These are phyloP conservation scores for Phaseolus lunatus DNA, from an alignment of 306 rosid species.

Conservation along the genomic window DNA sequence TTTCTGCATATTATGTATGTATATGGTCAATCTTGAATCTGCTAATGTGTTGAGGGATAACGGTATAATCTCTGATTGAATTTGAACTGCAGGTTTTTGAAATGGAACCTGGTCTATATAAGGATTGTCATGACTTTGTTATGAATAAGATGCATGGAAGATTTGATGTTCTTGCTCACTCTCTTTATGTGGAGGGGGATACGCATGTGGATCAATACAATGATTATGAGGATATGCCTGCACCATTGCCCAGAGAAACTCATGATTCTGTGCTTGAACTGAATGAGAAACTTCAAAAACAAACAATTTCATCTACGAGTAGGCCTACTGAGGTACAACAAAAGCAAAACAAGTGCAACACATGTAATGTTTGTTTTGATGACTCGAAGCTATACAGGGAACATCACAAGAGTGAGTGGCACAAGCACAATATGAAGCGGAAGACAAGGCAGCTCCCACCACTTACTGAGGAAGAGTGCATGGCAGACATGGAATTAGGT, in stretches of 20 bases:
- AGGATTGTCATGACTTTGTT: constrained; percentile 77
- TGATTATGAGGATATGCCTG: constrained; percentile 63
- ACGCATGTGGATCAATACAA: constrained; percentile 71
- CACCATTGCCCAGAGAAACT: constrained; percentile 51
- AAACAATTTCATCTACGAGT: constrained; percentile 56
- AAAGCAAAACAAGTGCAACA: constrained; percentile 77
- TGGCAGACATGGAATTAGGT: constrained; percentile 64
- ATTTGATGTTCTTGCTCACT: constrained; percentile 89
- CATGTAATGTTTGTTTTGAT: constrained; percentile 64
- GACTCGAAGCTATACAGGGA: constrained; percentile 78
- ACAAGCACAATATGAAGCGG: constrained; percentile 88
- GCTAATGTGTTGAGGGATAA: neutral
- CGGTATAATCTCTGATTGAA: constrained; percentile 23
- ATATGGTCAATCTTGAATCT: constrained; percentile 28
- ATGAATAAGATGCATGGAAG: constrained; percentile 69
- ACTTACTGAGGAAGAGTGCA: constrained; percentile 81
- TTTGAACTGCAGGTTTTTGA: constrained; percentile 62
- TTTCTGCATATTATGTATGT: neutral
- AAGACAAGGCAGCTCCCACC: constrained; percentile 82
- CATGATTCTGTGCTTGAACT: constrained; percentile 57
- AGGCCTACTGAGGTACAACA: constrained; percentile 56
- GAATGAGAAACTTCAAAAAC: constrained; percentile 71
- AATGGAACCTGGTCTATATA: constrained; percentile 84
- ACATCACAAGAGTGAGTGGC: constrained; percentile 96
- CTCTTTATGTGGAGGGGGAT: constrained; percentile 80